phyloP scores from a whole-genome alignment of 1,284 basidiomycete genomes.

The Neotropicomus parvogracilis region DNA sequence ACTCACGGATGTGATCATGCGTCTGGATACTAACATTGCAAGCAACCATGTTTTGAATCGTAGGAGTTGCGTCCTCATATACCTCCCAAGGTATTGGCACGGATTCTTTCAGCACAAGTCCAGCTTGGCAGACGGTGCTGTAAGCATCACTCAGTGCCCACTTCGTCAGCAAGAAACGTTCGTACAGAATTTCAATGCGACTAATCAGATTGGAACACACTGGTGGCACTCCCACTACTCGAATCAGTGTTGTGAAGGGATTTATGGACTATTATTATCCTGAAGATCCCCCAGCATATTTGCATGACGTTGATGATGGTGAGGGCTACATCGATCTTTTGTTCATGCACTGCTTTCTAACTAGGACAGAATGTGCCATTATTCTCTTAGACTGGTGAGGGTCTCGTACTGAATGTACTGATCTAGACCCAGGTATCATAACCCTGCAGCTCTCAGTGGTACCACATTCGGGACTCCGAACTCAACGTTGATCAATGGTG shows the following conservation, averaged over 20 bases:
- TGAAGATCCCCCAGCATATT: constrained; percentile 28
- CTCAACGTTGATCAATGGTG: too few relatives aligned
- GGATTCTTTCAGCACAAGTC: constrained; percentile 29
- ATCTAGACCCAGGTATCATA: too few relatives aligned
- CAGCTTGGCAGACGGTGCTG: constrained; percentile 34
- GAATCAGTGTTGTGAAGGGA: constrained; percentile 43
- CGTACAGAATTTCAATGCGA: constrained; percentile 18
- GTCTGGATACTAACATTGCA: constrained; percentile 35
- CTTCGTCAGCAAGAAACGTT: constrained; percentile 25
- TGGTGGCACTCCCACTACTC: constrained; percentile 36
- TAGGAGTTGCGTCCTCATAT: background rate
- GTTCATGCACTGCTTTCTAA: background rate
- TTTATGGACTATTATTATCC: constrained; percentile 36
- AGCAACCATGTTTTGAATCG: background rate
- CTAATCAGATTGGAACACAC: constrained; percentile 30
- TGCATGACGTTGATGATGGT: constrained; percentile 42
- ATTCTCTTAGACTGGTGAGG: too few relatives aligned
- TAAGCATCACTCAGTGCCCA: constrained; percentile 36
- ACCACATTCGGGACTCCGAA: too few relatives aligned
- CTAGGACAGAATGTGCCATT: constrained; percentile 26
- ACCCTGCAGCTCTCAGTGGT: too few relatives aligned
- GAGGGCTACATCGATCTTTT: background rate
- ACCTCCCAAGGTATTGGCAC: constrained; percentile 33
- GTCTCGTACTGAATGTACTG: too few relatives aligned
- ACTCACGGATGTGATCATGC: constrained; percentile 33